A percentile compares a stretch with the other conserved stretches of the same genome.
phyloP scores from a whole-genome alignment of 805 yeast genomes.

The Scheffersomyces ergatensis region DNA sequence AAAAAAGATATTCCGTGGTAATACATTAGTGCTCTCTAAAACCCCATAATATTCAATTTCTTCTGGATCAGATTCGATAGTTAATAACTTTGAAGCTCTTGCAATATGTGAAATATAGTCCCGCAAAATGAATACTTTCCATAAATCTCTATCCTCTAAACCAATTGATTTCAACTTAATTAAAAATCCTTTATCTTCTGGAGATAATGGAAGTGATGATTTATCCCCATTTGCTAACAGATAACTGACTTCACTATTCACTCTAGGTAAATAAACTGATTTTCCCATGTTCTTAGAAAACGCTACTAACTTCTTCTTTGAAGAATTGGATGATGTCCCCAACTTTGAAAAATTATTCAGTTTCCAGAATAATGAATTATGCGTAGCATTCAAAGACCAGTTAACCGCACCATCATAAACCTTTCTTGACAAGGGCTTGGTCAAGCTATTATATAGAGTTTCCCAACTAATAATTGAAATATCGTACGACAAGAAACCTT shows the following conservation, averaged over 20 bases:
- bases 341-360: slow-evolving; percentile 24
- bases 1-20: slow-evolving; percentile 37
- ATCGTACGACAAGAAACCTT: slow-evolving; percentile 76
- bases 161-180: slow-evolving; percentile 72
- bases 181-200: slow-evolving; percentile 73
- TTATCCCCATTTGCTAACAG: slow-evolving; percentile 2
- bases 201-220: slow-evolving; percentile 41
- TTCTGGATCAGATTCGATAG: background rate
- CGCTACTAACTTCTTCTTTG: slow-evolving; percentile 17
- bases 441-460: slow-evolving; percentile 62
- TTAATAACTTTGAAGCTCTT: slow-evolving; percentile 13
- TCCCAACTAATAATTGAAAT: slow-evolving; percentile 66
- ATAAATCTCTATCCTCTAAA: slow-evolving; percentile 63
- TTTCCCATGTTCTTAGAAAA: slow-evolving; percentile 35
- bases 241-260: slow-evolving; percentile 6
- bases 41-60: background rate
- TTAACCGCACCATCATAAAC: slow-evolving; percentile 60
- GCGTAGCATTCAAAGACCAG: slow-evolving; percentile 68
- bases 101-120: slow-evolving; percentile 65
- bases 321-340: slow-evolving; percentile 1
- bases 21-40: background rate
- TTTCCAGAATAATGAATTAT: slow-evolving; percentile 79
- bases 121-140: slow-evolving; percentile 77
- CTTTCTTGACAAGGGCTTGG: slow-evolving; percentile 63
- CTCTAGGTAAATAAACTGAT: slow-evolving; percentile 28